Percentiles rank a stretch among this genome's conserved stretches.
Conservation (phyloP, 331 rosid genomes). For the Malus hybrid region DNA sequence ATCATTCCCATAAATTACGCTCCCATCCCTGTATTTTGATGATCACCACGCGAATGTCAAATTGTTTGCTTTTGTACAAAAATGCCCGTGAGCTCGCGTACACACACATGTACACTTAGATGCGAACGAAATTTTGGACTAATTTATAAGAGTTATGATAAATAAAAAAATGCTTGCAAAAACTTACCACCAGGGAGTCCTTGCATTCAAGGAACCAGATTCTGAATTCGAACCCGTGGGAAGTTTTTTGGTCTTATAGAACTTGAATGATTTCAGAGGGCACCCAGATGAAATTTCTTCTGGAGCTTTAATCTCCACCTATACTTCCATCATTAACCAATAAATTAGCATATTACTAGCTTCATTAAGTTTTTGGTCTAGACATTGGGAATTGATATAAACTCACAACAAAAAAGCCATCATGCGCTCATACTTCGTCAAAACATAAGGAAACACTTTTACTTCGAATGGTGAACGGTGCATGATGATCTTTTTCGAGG, state of each 20-base stretch:
- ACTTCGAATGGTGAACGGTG: no score
- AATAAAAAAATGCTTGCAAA: background rate
- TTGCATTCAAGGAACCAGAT: conserved; percentile 41
- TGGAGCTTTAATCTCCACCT: conserved; percentile 58
- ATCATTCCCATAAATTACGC: conserved; percentile 69
- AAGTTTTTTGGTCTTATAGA: conserved; percentile 48
- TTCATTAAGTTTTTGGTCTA: no score
- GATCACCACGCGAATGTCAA: background rate
- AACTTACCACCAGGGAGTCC: conserved; percentile 87
- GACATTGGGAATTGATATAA: no score
- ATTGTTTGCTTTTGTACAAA: background rate
- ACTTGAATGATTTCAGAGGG: conserved; percentile 64
- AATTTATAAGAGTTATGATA: background rate
- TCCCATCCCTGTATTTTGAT: conserved; percentile 53
- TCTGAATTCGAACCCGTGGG: conserved; percentile 31
- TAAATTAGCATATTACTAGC: background rate
- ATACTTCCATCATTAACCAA: background rate
- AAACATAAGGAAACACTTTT: no score
- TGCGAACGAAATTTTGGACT: background rate
- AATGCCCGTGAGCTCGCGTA: no score
- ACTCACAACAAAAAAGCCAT: no score
- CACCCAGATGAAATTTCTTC: conserved; percentile 46
- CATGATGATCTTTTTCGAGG: no score
- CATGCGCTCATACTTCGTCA: no score
- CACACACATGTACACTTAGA: no score